Evolutionary conservation across 768 basidiomycete species (phyloP).

Genomic region (Trametopsis cervina): DNA sequence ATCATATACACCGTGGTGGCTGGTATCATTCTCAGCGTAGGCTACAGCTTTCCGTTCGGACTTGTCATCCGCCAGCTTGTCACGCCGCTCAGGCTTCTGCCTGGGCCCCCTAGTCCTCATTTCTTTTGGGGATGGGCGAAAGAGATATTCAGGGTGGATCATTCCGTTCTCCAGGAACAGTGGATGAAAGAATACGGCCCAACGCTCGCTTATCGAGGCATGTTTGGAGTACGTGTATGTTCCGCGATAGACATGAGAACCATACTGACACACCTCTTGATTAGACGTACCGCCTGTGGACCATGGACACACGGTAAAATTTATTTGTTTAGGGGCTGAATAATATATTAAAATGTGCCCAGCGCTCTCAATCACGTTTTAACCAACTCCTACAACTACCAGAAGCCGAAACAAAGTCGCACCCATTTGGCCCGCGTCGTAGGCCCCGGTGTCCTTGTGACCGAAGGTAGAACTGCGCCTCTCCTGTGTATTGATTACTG

Average conservation of each 20-base stretch:
- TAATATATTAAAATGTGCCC: neutral
- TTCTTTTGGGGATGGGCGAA: neutral
- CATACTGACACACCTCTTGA: neutral
- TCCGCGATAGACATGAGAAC: neutral
- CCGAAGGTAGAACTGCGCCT: conserved; percentile 24
- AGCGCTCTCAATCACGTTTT: conserved; percentile 59
- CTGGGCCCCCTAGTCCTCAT: neutral
- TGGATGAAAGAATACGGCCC: conserved; percentile 45
- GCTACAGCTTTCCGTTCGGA: neutral
- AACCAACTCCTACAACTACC: conserved; percentile 45
- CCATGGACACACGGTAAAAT: conserved; percentile 6
- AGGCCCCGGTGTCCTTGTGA: conserved; percentile 39
- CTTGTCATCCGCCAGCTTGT: neutral
- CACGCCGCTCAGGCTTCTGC: neutral
- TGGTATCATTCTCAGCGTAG: neutral
- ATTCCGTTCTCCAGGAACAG: conserved; percentile 30
- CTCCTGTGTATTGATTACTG: neutral
- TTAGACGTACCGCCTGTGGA: conserved; percentile 1
- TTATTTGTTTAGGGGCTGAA: neutral
- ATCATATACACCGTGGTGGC: neutral
- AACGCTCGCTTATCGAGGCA: conserved; percentile 36
- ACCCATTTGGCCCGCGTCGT: conserved; percentile 35
- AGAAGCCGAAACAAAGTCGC: conserved; percentile 41
- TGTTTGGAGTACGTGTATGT: conserved; percentile 35
- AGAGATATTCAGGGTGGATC: conserved; percentile 16